Evolutionary conservation across 257 asterid genomes (phyloP).

Genomic region (Marsdenia floribunda): DNA sequence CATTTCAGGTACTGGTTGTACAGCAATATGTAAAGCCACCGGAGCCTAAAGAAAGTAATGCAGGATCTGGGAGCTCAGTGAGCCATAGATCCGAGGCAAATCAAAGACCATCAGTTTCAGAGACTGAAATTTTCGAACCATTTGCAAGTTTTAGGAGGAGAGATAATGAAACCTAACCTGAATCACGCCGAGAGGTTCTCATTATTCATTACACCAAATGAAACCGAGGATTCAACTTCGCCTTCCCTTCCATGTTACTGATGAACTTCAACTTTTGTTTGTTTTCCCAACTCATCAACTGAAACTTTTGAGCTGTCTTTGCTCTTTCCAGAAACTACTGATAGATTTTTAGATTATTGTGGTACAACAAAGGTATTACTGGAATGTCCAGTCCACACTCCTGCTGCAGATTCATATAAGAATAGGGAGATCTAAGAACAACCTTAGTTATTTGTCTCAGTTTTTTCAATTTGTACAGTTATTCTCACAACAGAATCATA

Average conservation of each 20-base stretch:
- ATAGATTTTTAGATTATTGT: not conserved
- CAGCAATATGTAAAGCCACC: constrained; percentile 48
- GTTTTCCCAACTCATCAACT: not conserved
- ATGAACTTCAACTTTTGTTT: not conserved
- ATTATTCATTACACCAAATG: not conserved
- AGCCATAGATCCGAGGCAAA: constrained; percentile 30
- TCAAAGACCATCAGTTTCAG: constrained; percentile 29
- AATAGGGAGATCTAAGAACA: not conserved
- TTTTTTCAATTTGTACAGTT: not conserved
- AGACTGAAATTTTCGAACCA: constrained; percentile 47
- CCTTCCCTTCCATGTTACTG: not conserved
- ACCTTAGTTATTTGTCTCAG: not conserved
- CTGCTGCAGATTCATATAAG: not conserved
- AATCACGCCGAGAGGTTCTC: not conserved
- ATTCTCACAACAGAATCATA: not conserved
- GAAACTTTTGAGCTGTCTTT: not conserved
- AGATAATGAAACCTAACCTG: constrained; percentile 31
- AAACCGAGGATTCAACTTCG: not conserved
- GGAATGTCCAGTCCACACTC: not conserved
- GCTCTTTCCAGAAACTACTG: not conserved
- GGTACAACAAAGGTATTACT: not conserved
- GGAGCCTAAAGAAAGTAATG: constrained; percentile 33
- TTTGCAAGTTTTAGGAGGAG: constrained; percentile 43
- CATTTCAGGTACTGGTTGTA: constrained; percentile 65
- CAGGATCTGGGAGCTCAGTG: constrained; percentile 30